Evolutionary conservation across 1,284 basidiomycete species (phyloP).

Genomic region (Pseudozyma tsukubaensis): DNA sequence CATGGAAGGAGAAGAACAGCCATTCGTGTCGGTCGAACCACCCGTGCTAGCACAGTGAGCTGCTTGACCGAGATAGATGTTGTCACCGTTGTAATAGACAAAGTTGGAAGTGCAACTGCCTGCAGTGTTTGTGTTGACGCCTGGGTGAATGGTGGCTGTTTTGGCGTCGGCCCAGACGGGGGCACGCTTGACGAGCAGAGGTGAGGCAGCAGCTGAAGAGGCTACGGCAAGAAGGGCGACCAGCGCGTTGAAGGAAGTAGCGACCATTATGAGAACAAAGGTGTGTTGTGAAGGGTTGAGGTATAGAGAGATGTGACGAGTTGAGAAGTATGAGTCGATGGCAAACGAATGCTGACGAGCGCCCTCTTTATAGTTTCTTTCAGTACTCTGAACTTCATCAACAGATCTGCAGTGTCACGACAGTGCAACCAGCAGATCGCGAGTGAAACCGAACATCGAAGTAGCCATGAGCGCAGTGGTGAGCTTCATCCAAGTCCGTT

Average conservation of each 20-base stretch:
- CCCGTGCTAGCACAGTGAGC: conserved; percentile 53
- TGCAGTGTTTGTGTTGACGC: conserved; percentile 55
- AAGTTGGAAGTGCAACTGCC: conserved; percentile 56
- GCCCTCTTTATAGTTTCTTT: too few relatives aligned
- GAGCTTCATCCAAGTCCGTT: too few relatives aligned
- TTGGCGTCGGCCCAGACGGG: conserved; percentile 36
- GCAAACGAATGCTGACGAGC: too few relatives aligned
- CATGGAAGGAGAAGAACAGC: conserved; percentile 43
- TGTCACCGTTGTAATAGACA: conserved; percentile 44
- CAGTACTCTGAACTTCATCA: too few relatives aligned
- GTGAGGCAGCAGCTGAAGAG: conserved; percentile 23
- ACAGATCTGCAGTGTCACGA: too few relatives aligned
- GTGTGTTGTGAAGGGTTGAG: too few relatives aligned
- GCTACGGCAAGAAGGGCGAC: conserved; percentile 19
- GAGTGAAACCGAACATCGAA: too few relatives aligned
- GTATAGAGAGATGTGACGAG: too few relatives aligned
- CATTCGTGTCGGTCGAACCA: conserved; percentile 40
- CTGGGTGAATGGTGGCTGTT: conserved; percentile 51
- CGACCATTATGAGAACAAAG: conserved; percentile 13
- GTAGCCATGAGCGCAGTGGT: too few relatives aligned
- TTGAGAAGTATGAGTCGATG: too few relatives aligned
- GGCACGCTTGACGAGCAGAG: conserved; percentile 23
- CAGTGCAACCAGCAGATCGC: too few relatives aligned
- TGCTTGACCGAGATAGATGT: conserved; percentile 54
- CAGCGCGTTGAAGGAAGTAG: conserved; percentile 24